Conservation (phyloP, 441 rosid genomes). For the Gossypium aridum region DNA sequence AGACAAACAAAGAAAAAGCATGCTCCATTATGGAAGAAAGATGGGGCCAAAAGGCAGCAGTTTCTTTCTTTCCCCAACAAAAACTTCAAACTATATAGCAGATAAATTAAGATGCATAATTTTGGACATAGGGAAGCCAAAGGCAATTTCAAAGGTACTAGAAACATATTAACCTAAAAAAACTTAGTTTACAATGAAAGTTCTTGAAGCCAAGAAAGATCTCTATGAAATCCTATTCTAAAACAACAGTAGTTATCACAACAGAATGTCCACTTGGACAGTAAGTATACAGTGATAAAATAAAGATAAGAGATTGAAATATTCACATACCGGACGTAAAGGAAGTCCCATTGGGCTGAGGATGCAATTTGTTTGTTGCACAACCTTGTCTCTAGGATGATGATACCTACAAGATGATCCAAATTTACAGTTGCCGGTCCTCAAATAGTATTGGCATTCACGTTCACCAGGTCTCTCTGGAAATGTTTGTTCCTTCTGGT, state of each 20-base stretch:
- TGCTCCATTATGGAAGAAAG: not conserved
- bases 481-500: slow-evolving; percentile 57
- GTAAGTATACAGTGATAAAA: not conserved
- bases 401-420: slow-evolving; percentile 80
- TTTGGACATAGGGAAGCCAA: not conserved
- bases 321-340: slow-evolving; percentile 60
- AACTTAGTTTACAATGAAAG: not conserved
- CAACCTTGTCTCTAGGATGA: slow-evolving; percentile 67
- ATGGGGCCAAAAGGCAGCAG: not conserved
- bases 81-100: not conserved
- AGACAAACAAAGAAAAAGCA: not conserved
- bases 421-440: slow-evolving; percentile 85
- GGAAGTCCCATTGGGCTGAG: slow-evolving; percentile 86
- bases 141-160: not conserved
- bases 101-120: not conserved
- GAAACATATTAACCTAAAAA: not conserved
- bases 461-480: slow-evolving; percentile 90
- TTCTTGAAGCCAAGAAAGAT: not conserved
- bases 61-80: not conserved
- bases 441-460: slow-evolving; percentile 78
- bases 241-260: not conserved
- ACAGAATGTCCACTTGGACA: not conserved
- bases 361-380: slow-evolving; percentile 52
- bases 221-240: not conserved
- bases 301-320: slow-evolving; percentile 3